These are phyloP conservation scores for Colletotrichum musae DNA, from an alignment of 2,329 filamentous ascomycete genomes.

Conservation along the genomic window DNA sequence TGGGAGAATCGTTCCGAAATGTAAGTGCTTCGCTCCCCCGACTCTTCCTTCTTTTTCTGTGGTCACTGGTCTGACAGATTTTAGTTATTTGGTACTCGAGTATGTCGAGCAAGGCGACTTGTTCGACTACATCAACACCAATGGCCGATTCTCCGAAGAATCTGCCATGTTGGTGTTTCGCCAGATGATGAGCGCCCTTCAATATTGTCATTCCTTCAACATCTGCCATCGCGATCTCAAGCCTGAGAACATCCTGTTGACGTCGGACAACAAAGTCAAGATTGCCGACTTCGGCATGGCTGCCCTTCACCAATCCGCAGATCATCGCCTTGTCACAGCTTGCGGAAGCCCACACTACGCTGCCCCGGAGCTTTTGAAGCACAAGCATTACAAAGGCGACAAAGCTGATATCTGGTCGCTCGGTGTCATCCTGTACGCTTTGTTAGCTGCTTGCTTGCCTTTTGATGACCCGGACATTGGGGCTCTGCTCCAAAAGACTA, in stretches of 20 bases:
- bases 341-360: slow-evolving; percentile 98
- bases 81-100: slow-evolving; percentile 93
- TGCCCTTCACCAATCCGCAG: slow-evolving; percentile 85
- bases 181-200: slow-evolving; percentile 91
- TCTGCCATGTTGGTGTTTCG: slow-evolving; percentile 89
- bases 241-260: slow-evolving; percentile 95
- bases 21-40: slow-evolving; percentile 67
- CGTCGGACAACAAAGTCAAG: slow-evolving; percentile 83
- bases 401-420: slow-evolving; percentile 96
- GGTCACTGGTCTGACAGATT: slow-evolving; percentile 43
- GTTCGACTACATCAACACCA: slow-evolving; percentile 85
- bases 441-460: slow-evolving; percentile 86
- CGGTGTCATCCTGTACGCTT: slow-evolving; percentile 89
- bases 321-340: slow-evolving; percentile 85
- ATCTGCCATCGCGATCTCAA: slow-evolving; percentile 98
- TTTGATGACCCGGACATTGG: slow-evolving; percentile 80
- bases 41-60: neutral
- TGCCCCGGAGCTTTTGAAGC: slow-evolving; percentile 89
- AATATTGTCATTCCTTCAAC: slow-evolving; percentile 94
- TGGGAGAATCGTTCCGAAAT: slow-evolving; percentile 98
- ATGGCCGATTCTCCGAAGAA: slow-evolving; percentile 82
- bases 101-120: slow-evolving; percentile 86
- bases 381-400: slow-evolving; percentile 84
- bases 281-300: slow-evolving; percentile 99
- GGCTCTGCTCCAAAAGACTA: slow-evolving; percentile 73